Evolutionary conservation across 495 filamentous ascomycete species (phyloP).

Genomic region (Elaphomyces granulatus): DNA sequence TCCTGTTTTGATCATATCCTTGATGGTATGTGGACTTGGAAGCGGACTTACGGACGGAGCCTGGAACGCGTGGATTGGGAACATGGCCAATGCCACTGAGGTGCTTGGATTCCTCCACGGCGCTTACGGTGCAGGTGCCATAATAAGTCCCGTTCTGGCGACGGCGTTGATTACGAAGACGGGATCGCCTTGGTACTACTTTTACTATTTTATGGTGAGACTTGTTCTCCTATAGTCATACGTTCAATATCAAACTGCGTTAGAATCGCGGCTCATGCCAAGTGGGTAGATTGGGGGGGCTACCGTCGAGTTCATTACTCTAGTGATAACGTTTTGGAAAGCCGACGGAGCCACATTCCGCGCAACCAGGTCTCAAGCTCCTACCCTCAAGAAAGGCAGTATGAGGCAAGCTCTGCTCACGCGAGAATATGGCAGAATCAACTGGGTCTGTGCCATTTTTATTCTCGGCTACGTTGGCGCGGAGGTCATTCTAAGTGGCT

Average conservation of each 20-base stretch:
- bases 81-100: constrained; percentile 42
- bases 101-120: constrained; percentile 42
- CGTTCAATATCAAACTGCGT: too few relatives aligned
- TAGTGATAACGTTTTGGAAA: constrained; percentile 48
- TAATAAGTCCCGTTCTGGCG: constrained; percentile 38
- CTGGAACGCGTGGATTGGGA: constrained; percentile 48
- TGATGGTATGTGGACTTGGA: constrained; percentile 40
- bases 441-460: constrained; percentile 67
- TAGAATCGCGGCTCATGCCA: not conserved
- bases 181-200: constrained; percentile 37
- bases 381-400: constrained; percentile 30
- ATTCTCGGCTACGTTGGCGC: constrained; percentile 67
- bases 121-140: constrained; percentile 43
- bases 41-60: constrained; percentile 42
- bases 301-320: constrained; percentile 42
- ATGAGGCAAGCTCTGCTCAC: constrained; percentile 42
- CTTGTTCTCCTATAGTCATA: too few relatives aligned
- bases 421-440: constrained; percentile 34
- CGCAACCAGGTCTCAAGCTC: constrained; percentile 21
- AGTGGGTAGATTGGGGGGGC: constrained; percentile 42
- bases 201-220: constrained; percentile 43
- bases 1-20: constrained; percentile 38
- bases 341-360: constrained; percentile 49
- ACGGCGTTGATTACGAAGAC: constrained; percentile 39
- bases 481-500: constrained; percentile 72